A percentile compares a stretch with the other conserved stretches of the same genome.
phyloP scores from a whole-genome alignment of 768 basidiomycete genomes.

The Megacollybia marginata region DNA sequence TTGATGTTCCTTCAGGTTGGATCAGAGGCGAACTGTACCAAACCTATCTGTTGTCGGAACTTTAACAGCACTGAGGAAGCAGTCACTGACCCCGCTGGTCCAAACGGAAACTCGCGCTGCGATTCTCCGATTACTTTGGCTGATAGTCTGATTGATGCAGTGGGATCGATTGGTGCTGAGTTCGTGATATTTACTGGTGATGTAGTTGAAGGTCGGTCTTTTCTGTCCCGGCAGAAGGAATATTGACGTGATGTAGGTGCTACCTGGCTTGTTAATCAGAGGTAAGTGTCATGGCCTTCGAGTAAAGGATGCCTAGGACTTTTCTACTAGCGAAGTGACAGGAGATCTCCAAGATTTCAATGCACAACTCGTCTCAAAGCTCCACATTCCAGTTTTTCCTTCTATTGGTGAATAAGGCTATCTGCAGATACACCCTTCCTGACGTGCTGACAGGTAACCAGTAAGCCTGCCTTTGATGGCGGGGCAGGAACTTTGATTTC shows the following conservation, averaged over 20 bases:
- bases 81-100: slow-evolving; percentile 36
- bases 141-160: slow-evolving; percentile 42
- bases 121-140: slow-evolving; percentile 44
- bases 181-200: slow-evolving; percentile 64
- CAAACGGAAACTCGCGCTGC: slow-evolving; percentile 41
- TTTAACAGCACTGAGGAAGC: slow-evolving; percentile 33
- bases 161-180: slow-evolving; percentile 27
- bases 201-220: slow-evolving; percentile 44
- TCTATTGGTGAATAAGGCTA: slow-evolving; percentile 25
- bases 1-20: slow-evolving; percentile 30
- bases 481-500: not conserved
- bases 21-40: slow-evolving; percentile 50
- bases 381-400: slow-evolving; percentile 38
- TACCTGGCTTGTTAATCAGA: slow-evolving; percentile 40
- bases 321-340: slow-evolving; percentile 31
- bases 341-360: slow-evolving; percentile 39
- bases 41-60: slow-evolving; percentile 54
- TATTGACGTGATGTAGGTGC: slow-evolving; percentile 25
- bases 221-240: no score
- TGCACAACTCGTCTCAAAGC: slow-evolving; percentile 30
- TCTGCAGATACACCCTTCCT: no score
- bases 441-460: slow-evolving; percentile 25
- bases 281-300: slow-evolving; percentile 18
- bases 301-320: no score
- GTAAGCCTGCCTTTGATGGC: slow-evolving; percentile 18